Percentiles rank a stretch among this genome's conserved stretches.
phyloP scores from a whole-genome alignment of 805 yeast species.

The Clavispora santaluciae region DNA sequence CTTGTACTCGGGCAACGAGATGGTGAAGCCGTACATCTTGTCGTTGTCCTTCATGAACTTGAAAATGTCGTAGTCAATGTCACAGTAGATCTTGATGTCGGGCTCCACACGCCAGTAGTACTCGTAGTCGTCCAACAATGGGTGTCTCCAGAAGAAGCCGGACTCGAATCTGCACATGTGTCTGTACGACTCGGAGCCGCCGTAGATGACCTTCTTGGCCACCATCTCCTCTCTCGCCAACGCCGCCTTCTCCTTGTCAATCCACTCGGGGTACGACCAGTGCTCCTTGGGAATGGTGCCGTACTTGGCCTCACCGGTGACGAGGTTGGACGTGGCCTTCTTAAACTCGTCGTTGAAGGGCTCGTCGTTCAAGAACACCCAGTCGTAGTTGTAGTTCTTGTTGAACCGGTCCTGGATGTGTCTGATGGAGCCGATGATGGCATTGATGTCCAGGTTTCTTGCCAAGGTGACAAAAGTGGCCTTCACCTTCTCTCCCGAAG shows the following conservation, averaged over 20 bases:
- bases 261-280: constrained; percentile 85
- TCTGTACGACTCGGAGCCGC: constrained; percentile 71
- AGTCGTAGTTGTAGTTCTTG: constrained; percentile 74
- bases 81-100: constrained; percentile 74
- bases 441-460: constrained; percentile 66
- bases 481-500: constrained; percentile 39
- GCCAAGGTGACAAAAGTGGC: constrained; percentile 83
- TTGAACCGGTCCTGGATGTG: constrained; percentile 89
- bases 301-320: constrained; percentile 72
- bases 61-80: constrained; percentile 84
- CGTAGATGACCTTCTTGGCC: constrained; percentile 59
- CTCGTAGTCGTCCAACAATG: constrained; percentile 67
- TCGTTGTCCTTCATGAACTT: constrained; percentile 67
- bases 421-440: constrained; percentile 60
- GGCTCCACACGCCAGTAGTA: constrained; percentile 97
- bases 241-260: constrained; percentile 71
- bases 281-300: constrained; percentile 80
- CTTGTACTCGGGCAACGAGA: constrained; percentile 74
- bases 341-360: constrained; percentile 80
- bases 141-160: constrained; percentile 83
- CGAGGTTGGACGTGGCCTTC: constrained; percentile 56
- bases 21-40: constrained; percentile 84
- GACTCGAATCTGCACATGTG: constrained; percentile 93
- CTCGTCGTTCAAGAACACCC: constrained; percentile 92
- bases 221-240: constrained; percentile 55